Conservation (phyloP, 2,329 filamentous ascomycete genomes). For the Septoria petroselini region DNA sequence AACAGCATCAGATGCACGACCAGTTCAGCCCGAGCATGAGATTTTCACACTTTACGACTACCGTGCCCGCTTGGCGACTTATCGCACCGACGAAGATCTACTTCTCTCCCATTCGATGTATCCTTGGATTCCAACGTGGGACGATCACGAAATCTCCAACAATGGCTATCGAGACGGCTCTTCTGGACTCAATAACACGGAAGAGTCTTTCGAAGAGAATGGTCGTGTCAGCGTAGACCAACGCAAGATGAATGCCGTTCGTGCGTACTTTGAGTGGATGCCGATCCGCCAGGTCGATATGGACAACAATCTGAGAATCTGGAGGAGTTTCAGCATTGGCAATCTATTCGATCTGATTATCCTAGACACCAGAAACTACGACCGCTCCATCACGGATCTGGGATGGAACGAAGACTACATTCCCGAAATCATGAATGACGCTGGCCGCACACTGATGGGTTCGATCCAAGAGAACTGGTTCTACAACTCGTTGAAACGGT, state of each 20-base stretch:
- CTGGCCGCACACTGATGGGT: slow-evolving; percentile 33
- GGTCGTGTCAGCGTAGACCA: slow-evolving; percentile 45
- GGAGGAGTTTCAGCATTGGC: slow-evolving; percentile 44
- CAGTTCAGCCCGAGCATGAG: slow-evolving; percentile 38
- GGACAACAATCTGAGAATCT: slow-evolving; percentile 45
- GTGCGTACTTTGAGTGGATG: slow-evolving; percentile 47
- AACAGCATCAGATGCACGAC: slow-evolving; percentile 20
- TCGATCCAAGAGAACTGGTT: slow-evolving; percentile 43
- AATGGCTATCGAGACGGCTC: slow-evolving; percentile 44
- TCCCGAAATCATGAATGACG: slow-evolving; percentile 30
- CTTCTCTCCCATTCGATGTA: slow-evolving; percentile 42
- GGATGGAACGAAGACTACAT: slow-evolving; percentile 24
- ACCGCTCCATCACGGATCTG: slow-evolving; percentile 45
- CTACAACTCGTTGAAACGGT: slow-evolving; percentile 45
- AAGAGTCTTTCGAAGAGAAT: slow-evolving; percentile 41
- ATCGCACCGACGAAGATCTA: slow-evolving; percentile 44
- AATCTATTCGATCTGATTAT: slow-evolving; percentile 45
- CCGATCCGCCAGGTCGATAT: slow-evolving; percentile 45
- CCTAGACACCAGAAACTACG: slow-evolving; percentile 46
- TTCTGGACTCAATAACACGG: slow-evolving; percentile 44
- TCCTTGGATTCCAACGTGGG: slow-evolving; percentile 45
- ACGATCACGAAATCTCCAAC: slow-evolving; percentile 42
- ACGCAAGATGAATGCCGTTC: slow-evolving; percentile 48
- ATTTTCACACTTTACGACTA: slow-evolving; percentile 47
- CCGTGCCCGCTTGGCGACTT: slow-evolving; percentile 42